Percentiles rank a stretch among this genome's conserved stretches.
Conservation (phyloP, 2,329 filamentous ascomycete species). For the Pezicula neosporulosa region DNA sequence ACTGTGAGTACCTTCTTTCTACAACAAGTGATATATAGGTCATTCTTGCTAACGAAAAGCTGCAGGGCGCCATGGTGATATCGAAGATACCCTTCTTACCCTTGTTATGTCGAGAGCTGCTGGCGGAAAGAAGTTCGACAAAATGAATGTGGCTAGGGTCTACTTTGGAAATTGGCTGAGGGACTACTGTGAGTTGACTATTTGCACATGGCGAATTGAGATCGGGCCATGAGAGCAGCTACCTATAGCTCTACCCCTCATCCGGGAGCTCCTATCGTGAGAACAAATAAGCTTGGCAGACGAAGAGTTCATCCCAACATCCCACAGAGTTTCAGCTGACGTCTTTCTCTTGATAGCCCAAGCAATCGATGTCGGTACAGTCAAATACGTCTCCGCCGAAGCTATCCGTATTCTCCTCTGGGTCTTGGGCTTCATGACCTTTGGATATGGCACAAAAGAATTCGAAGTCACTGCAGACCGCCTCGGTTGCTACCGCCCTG, state of each 20-base stretch:
- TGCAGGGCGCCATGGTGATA: conserved; percentile 80
- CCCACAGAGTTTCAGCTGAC: conserved; percentile 7
- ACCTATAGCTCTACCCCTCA: no score
- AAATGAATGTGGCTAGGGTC: conserved; percentile 81
- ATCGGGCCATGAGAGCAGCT: not conserved
- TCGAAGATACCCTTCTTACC: conserved; percentile 83
- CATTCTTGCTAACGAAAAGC: conserved; percentile 6
- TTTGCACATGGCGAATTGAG: no score
- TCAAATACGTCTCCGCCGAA: conserved; percentile 87
- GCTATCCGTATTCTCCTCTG: conserved; percentile 87
- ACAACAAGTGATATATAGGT: conserved; percentile 1
- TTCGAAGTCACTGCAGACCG: conserved; percentile 80
- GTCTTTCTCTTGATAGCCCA: conserved; percentile 46
- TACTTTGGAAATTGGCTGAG: conserved; percentile 97
- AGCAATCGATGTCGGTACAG: conserved; percentile 86
- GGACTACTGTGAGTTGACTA: conserved; percentile 63
- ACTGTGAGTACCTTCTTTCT: conserved; percentile 51
- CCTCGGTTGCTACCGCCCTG: conserved; percentile 76
- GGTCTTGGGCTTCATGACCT: conserved; percentile 85
- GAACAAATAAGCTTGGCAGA: not conserved
- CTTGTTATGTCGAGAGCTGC: conserved; percentile 61
- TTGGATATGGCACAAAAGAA: conserved; percentile 79
- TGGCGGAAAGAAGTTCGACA: conserved; percentile 77
- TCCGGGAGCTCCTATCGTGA: no score
- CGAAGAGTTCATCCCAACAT: not conserved